These are phyloP conservation scores for Rhizopogon sp. DNA, from an alignment of 768 basidiomycete genomes.

Conservation along the genomic window DNA sequence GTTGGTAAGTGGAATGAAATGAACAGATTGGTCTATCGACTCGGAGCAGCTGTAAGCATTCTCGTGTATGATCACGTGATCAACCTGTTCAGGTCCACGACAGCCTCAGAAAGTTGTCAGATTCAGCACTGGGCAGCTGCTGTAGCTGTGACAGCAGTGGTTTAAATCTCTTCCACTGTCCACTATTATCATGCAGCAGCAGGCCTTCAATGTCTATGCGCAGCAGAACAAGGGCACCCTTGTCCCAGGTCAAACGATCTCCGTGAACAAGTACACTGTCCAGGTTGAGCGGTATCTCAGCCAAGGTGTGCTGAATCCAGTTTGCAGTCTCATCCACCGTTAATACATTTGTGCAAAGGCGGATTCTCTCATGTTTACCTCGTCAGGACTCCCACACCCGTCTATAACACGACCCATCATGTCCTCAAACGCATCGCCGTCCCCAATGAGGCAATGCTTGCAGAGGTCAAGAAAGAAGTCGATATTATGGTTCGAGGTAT, in stretches of 20 bases:
- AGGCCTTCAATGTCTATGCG: constrained; percentile 42
- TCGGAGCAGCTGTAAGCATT: too few relatives aligned
- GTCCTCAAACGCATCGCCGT: constrained; percentile 97
- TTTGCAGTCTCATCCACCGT: constrained; percentile 7
- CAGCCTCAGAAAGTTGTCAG: neutral
- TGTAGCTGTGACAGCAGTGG: neutral
- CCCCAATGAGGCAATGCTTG: constrained; percentile 81
- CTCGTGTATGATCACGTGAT: too few relatives aligned
- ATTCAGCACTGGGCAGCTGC: neutral
- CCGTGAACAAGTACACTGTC: constrained; percentile 86
- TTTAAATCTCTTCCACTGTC: neutral
- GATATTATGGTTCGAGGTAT: constrained; percentile 85
- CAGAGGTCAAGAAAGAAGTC: constrained; percentile 95
- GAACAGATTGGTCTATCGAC: too few relatives aligned
- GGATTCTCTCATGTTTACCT: constrained; percentile 99
- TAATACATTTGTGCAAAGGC: constrained; percentile 43
- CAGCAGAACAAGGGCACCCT: constrained; percentile 60
- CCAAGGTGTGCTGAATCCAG: constrained; percentile 58
- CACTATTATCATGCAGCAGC: constrained; percentile 31
- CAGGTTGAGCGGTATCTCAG: constrained; percentile 93
- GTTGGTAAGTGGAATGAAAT: too few relatives aligned
- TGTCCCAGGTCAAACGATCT: constrained; percentile 78
- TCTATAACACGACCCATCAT: constrained; percentile 90
- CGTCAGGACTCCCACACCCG: constrained; percentile 78
- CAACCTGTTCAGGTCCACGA: neutral